Base-by-base conservation (phyloP, 2,329 filamentous ascomycete genomes). In the Corynespora cassiicola region DNA sequence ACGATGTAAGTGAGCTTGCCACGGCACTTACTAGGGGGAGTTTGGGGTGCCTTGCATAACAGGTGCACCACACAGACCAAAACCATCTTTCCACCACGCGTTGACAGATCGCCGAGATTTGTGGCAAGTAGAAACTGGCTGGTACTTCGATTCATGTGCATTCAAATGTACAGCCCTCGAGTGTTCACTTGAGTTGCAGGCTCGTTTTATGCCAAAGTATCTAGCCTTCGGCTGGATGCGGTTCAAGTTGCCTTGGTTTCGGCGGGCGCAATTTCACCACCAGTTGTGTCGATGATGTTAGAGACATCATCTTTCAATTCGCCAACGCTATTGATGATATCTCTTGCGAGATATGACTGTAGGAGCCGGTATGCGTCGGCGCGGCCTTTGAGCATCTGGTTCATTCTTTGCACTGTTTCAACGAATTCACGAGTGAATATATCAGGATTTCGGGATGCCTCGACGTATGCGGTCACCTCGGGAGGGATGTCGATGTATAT, bases 401-500 rank as follows among this genome's bases (percentile, higher is more conserved):
- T 86, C 31, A 77, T 76, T 45, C 76, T 73, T 68, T 84, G 81
- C 7, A 82, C 79, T 18, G 80, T 70, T 64, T 86, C 82, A 28
- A 85, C 79, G 47, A 85, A 84, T 51, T 85, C 81, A 29, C 82
- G 75, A 7, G 81, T 85, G 64, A 84, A 85, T 50, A 85, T 84
- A 53, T 85, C 82, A 6, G 82, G 82, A 54, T 86, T 86, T 15
- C 82, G 78, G 12, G 79, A 76, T 14, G 75, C 71, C 52, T 85
- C 81, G 21, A 86, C 80, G 58, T 85, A 86, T 38, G 75, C 73
- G 48, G 83, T 78, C 20, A 85, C 79, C 50, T 85, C 81, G 4
- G 79, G 75, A 0, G 82, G 81, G 2, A 85, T 74, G 31, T 76
- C 70, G 41, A 81, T 74, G 36, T 71, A 69, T 14, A 78, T 68